Conservation (phyloP, 2,329 filamentous ascomycete genomes). For the Thielaviopsis cerberus region DNA sequence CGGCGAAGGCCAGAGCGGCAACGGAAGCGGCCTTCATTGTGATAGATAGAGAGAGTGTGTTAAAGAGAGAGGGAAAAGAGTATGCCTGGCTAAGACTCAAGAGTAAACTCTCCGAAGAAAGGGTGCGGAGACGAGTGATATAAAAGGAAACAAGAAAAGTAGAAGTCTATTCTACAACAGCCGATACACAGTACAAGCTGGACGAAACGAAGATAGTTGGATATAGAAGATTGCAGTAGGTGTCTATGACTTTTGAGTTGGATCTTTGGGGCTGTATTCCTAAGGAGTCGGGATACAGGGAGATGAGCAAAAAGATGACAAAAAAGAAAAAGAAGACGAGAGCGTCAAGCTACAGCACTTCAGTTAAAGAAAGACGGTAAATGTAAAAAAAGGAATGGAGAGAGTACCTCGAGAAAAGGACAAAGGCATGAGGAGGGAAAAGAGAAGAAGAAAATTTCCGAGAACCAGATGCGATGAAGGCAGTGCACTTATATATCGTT, state of each 20-base stretch:
- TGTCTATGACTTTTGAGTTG: background rate
- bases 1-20: constrained; percentile 9
- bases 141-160: constrained; percentile 9
- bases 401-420: constrained; percentile 13
- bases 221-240: background rate
- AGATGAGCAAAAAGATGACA: background rate
- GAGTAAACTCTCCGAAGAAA: background rate
- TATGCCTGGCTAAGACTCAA: background rate
- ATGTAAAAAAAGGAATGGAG: constrained; percentile 18
- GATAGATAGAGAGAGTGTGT: background rate
- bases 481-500: background rate
- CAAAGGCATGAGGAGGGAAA: constrained; percentile 10
- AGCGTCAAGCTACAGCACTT: constrained; percentile 12
- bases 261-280: background rate
- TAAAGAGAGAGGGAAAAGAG: background rate
- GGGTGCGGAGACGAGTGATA: constrained; percentile 2
- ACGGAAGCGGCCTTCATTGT: constrained; percentile 10
- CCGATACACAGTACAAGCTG: constrained; percentile 6
- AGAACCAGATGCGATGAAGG: background rate
- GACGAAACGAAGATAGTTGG: background rate
- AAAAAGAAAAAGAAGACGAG: constrained; percentile 3
- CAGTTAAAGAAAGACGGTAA: constrained; percentile 10
- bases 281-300: background rate
- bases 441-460: background rate
- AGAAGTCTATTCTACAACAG: constrained; percentile 9